Percentiles rank a stretch among this genome's conserved stretches.
Evolutionary conservation across 225 moss, liverwort and hornwort genomes (phyloP).

Genomic region (Antitrichia curtipendula): DNA sequence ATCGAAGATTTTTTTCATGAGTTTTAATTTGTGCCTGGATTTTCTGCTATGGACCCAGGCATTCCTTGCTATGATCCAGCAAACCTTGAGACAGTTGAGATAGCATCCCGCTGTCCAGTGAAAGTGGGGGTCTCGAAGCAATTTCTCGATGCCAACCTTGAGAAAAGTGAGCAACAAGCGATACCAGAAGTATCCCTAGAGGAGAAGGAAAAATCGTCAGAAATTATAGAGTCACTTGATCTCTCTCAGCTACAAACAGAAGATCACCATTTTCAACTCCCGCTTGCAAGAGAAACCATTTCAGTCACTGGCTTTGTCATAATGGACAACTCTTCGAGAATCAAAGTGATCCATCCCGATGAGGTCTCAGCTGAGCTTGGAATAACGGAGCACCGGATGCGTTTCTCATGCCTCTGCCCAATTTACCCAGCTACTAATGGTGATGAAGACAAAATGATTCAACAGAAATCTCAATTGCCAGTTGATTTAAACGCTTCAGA

Average conservation of each 20-base stretch:
- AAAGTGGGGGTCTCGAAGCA: slow-evolving; percentile 67
- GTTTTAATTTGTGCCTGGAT: background rate
- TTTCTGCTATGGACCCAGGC: slow-evolving; percentile 10
- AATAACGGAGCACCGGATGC: slow-evolving; percentile 52
- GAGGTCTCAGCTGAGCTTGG: slow-evolving; percentile 55
- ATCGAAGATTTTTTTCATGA: background rate
- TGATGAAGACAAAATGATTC: slow-evolving; percentile 16
- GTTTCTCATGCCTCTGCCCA: slow-evolving; percentile 65
- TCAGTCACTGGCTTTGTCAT: slow-evolving; percentile 60
- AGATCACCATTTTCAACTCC: slow-evolving; percentile 18
- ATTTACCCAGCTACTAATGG: slow-evolving; percentile 17
- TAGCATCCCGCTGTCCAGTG: slow-evolving; percentile 52
- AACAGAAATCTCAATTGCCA: background rate
- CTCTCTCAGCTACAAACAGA: slow-evolving; percentile 28
- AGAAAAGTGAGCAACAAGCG: slow-evolving; percentile 12
- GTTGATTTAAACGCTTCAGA: slow-evolving; percentile 21
- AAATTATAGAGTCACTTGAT: slow-evolving; percentile 29
- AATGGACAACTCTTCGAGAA: slow-evolving; percentile 57
- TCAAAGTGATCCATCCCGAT: slow-evolving; percentile 59
- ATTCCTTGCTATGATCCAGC: slow-evolving; percentile 94
- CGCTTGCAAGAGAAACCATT: slow-evolving; percentile 34
- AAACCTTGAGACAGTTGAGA: slow-evolving; percentile 84
- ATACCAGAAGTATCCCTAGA: background rate
- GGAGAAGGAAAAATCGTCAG: background rate
- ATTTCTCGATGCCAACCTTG: slow-evolving; percentile 34